phyloP scores from a whole-genome alignment of 2,329 filamentous ascomycete genomes.

The Ophidiomyces ophidiicola region DNA sequence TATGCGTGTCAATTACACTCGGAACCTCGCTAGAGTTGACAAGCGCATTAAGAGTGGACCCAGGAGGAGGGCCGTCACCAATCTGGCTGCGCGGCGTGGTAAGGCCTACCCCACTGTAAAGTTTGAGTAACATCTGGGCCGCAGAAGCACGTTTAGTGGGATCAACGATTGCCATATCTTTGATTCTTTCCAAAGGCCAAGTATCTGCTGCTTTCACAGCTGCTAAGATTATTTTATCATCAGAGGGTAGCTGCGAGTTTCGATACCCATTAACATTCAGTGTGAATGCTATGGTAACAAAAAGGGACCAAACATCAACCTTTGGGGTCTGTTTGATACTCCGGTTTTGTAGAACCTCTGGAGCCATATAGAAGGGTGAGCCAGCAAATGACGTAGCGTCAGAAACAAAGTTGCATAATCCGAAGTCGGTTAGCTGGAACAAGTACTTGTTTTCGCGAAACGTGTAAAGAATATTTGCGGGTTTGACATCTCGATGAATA shows the following conservation, averaged over 20 bases:
- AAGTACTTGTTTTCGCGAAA: constrained; percentile 7
- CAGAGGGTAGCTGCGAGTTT: no score
- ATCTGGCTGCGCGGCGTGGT: constrained; percentile 13
- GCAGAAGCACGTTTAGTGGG: constrained; percentile 19
- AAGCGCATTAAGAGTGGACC: no score
- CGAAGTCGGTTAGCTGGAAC: constrained; percentile 19
- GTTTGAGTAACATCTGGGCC: constrained; percentile 19
- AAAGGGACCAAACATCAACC: constrained; percentile 18
- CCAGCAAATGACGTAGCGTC: constrained; percentile 11
- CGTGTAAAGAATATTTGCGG: constrained; percentile 19
- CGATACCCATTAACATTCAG: background rate
- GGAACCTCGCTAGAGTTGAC: no score
- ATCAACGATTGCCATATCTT: constrained; percentile 16
- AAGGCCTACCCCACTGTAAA: constrained; percentile 14
- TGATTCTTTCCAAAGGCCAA: background rate
- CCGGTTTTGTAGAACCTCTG: constrained; percentile 10
- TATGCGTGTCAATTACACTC: no score
- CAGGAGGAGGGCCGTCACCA: background rate
- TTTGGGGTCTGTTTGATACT: constrained; percentile 14
- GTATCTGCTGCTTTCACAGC: background rate
- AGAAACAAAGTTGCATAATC: constrained; percentile 14
- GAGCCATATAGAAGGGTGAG: constrained; percentile 15
- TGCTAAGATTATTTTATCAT: background rate
- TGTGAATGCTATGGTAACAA: constrained; percentile 2
- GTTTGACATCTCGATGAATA: constrained; percentile 19